A percentile compares a stretch with the other conserved stretches of the same genome.
Evolutionary conservation across 2,329 filamentous ascomycete species (phyloP).

Genomic region (Ceratocystis colombiana): DNA sequence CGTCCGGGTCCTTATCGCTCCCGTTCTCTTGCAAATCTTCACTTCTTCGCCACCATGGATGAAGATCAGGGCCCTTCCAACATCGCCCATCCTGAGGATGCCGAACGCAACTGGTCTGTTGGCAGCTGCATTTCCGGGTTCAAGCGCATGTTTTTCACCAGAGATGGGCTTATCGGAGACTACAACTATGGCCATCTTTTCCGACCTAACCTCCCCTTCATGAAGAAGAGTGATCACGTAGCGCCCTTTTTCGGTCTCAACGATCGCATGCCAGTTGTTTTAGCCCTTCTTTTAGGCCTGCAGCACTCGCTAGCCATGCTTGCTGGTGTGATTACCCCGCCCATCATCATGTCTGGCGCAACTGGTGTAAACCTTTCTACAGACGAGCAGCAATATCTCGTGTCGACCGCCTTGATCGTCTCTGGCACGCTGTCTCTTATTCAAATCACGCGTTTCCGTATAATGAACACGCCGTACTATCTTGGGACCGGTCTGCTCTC

Average conservation of each 20-base stretch:
- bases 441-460: constrained; percentile 68
- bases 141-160: constrained; percentile 42
- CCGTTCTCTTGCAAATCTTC: not conserved
- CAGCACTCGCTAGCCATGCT: constrained; percentile 73
- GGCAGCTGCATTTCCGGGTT: constrained; percentile 27
- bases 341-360: constrained; percentile 56
- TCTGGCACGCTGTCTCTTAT: constrained; percentile 64
- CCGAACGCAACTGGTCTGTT: constrained; percentile 29
- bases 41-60: constrained; percentile 38
- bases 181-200: constrained; percentile 92
- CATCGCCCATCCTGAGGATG: constrained; percentile 38
- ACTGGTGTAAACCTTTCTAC: constrained; percentile 53
- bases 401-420: constrained; percentile 68
- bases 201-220: constrained; percentile 70
- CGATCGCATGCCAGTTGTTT: constrained; percentile 63
- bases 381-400: constrained; percentile 61
- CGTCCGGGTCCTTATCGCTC: not conserved
- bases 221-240: constrained; percentile 49
- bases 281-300: constrained; percentile 64
- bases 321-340: constrained; percentile 65
- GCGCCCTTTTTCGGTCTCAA: constrained; percentile 79
- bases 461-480: constrained; percentile 60
- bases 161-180: constrained; percentile 65
- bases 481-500: constrained; percentile 71
- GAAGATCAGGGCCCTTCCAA: constrained; percentile 45